phyloP scores from a whole-genome alignment of 495 filamentous ascomycete genomes.

The Aspergillus olivimuriae region DNA sequence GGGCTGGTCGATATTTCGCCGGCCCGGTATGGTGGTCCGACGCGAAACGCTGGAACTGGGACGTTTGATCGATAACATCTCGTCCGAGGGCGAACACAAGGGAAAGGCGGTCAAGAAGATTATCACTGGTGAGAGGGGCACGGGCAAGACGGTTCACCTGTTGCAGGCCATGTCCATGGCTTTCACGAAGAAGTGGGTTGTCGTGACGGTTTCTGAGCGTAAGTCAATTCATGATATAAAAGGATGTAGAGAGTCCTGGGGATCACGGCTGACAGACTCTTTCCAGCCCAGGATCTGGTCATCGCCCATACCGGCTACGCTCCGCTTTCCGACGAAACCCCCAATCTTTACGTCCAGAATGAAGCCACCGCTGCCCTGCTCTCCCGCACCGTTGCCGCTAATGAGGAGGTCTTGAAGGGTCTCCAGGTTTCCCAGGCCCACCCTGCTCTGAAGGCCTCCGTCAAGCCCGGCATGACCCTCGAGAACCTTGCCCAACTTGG shows the following conservation, averaged over 20 bases:
- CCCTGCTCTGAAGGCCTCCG: constrained; percentile 46
- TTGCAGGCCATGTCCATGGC: constrained; percentile 81
- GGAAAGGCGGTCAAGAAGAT: constrained; percentile 59
- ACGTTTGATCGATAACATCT: constrained; percentile 49
- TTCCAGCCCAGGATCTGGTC: constrained; percentile 71
- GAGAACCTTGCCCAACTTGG: constrained; percentile 62
- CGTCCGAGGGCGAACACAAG: constrained; percentile 38
- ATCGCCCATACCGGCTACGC: constrained; percentile 74
- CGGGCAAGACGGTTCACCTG: constrained; percentile 80
- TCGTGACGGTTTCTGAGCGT: constrained; percentile 91
- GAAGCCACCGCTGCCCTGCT: constrained; percentile 68
- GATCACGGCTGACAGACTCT: constrained; percentile 1
- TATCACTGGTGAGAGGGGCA: constrained; percentile 63
- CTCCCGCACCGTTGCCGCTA: constrained; percentile 62
- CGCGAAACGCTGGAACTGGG: constrained; percentile 67
- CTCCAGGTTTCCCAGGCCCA: constrained; percentile 55
- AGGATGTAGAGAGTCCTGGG: too few species aligned
- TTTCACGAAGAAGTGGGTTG: constrained; percentile 78
- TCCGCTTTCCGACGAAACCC: constrained; percentile 51
- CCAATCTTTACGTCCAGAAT: constrained; percentile 68
- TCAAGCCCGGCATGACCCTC: constrained; percentile 56
- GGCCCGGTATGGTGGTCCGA: constrained; percentile 69
- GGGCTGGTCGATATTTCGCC: constrained; percentile 78
- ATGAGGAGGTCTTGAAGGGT: constrained; percentile 54
- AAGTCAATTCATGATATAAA: too few species aligned